Base-by-base conservation (phyloP, 306 rosid genomes). In the Citrullus colocynthis region DNA sequence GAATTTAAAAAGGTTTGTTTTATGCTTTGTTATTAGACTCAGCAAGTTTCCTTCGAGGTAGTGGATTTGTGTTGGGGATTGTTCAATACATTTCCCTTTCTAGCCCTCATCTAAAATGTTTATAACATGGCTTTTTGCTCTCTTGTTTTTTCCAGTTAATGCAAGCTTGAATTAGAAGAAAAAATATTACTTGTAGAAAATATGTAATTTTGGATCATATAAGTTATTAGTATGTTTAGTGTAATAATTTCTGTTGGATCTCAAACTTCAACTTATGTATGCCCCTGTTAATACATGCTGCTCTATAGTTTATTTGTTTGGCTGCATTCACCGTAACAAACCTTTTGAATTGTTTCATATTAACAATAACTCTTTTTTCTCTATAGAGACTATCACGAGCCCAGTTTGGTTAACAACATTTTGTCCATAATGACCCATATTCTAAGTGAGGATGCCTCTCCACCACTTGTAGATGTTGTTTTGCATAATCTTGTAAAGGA, bases 401-500 rank as follows among this genome's bases (percentile, higher is more conserved):
- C 70, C 72, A 88, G 88, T 85, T 83, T 91, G 87, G 78, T 86
- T 62, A 78, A 80, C 80, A 85, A 91, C 64, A 87, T 92, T 78
- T 74, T 86, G 80, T 92, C 93, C 85, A 91, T 92, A 79, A 85
- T 86, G 88, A 79, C 74, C 41, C 81, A 81, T 75, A 85, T 86
- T 58, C 78, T 88, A 36, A 83, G 88, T 2, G 89, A 92, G 87
- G 97, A 91, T 83, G 88, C 88, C 77, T 87, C 93, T 80, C 90
- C 83, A 81, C 80, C 79, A 67, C 92, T 92, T 32, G 83, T 92
- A 87, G 91, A 88, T 82, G 89, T 91, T 82, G 78, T 95, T 84
- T 85, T 95, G 71, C 88, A 41, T 62, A 95, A 92, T 85, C 90
- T 95, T 75, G 59, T 95, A 30, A 88, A 81, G 87, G 89, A 86